phyloP scores from a whole-genome alignment of 768 basidiomycete genomes.

The Fomitopsis serialis region DNA sequence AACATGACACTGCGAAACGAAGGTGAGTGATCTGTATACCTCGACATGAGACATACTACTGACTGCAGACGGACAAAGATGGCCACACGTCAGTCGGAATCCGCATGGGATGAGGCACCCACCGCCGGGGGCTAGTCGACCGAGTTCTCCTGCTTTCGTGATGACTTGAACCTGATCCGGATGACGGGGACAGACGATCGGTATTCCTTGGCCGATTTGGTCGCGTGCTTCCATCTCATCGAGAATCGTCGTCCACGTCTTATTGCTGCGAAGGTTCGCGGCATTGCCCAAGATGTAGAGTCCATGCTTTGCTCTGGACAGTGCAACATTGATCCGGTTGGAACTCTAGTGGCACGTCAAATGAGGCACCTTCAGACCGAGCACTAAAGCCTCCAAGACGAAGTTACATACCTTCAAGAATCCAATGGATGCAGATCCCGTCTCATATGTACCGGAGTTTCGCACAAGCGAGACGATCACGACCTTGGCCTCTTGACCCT shows the following conservation, averaged over 20 bases:
- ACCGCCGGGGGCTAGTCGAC: conserved; percentile 53
- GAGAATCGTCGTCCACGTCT: conserved; percentile 55
- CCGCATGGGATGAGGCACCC: conserved; percentile 53
- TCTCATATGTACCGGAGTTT: conserved; percentile 43
- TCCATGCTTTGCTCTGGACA: conserved; percentile 72
- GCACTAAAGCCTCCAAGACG: too few relatives aligned
- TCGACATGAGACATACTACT: conserved; percentile 4
- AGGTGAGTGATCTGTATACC: neutral
- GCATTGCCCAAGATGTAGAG: conserved; percentile 72
- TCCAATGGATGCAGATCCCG: conserved; percentile 41
- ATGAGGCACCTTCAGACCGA: too few relatives aligned
- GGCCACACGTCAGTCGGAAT: conserved; percentile 51
- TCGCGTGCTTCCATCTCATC: conserved; percentile 48
- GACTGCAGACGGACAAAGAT: conserved; percentile 60
- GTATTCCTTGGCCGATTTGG: conserved; percentile 46
- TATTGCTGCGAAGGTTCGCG: conserved; percentile 39
- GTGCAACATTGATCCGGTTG: conserved; percentile 42
- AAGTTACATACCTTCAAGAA: conserved; percentile 61
- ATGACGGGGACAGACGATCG: conserved; percentile 54
- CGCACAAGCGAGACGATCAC: conserved; percentile 73
- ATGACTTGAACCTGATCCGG: conserved; percentile 35
- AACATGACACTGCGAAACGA: conserved; percentile 50
- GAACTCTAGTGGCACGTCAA: neutral
- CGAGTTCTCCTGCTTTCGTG: conserved; percentile 47
- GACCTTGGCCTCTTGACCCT: conserved; percentile 69